These are phyloP conservation scores for Boletus vermiculosoides DNA, from an alignment of 768 basidiomycete species.

Conservation along the genomic window DNA sequence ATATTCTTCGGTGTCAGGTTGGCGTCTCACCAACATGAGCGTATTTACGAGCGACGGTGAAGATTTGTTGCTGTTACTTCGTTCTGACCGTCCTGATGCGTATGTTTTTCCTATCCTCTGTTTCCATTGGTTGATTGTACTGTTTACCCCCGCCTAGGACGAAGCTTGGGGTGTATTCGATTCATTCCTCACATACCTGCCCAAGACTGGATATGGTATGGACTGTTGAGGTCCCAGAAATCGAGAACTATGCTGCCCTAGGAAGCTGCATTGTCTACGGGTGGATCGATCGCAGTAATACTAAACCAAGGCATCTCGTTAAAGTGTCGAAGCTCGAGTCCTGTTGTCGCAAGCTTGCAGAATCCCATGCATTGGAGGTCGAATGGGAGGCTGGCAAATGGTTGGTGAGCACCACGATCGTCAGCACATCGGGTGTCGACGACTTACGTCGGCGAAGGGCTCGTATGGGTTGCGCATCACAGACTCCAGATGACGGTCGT, in stretches of 20 bases:
- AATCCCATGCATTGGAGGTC: neutral
- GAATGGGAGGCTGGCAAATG: neutral
- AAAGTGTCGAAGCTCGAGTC: slow-evolving; percentile 1
- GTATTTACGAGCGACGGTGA: slow-evolving; percentile 1
- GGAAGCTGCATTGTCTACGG: slow-evolving; percentile 10
- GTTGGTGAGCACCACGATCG: neutral
- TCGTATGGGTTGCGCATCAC: slow-evolving; percentile 9
- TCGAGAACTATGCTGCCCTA: neutral
- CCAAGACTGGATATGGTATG: slow-evolving; percentile 1
- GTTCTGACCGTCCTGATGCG: neutral
- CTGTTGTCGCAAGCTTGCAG: neutral
- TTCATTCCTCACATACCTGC: neutral
- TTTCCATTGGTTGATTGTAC: neutral
- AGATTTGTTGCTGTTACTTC: slow-evolving; percentile 1
- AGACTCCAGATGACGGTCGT: slow-evolving; percentile 8
- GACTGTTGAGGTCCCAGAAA: neutral
- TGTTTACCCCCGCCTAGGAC: neutral
- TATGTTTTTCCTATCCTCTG: neutral
- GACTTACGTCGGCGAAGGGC: neutral
- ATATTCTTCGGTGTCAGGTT: neutral
- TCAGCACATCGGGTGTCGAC: neutral
- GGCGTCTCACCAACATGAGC: neutral
- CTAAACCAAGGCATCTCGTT: neutral
- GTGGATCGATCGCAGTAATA: slow-evolving; percentile 2
- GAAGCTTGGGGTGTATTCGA: slow-evolving; percentile 1